A percentile compares a stretch with the other conserved stretches of the same genome.
phyloP scores from a whole-genome alignment of 768 basidiomycete species.

The Auriscalpium microsporum region DNA sequence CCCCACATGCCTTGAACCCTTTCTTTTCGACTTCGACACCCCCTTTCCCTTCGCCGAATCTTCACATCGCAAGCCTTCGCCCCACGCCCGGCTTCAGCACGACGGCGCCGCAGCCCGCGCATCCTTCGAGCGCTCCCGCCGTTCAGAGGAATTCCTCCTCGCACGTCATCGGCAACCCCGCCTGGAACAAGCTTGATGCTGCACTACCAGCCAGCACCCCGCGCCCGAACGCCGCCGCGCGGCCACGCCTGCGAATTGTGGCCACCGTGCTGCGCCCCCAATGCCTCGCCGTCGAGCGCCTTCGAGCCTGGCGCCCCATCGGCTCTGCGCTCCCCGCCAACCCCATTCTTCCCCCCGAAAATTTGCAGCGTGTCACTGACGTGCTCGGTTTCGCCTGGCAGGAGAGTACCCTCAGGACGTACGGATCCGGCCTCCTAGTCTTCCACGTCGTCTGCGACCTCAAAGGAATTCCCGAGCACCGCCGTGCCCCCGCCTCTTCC shows the following conservation, averaged over 20 bases:
- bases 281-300: constrained; percentile 6
- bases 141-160: too few relatives aligned
- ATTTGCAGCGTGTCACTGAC: constrained; percentile 17
- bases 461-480: constrained; percentile 22
- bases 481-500: constrained; percentile 9
- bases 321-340: background rate
- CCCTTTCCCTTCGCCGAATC: too few relatives aligned
- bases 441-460: constrained; percentile 35
- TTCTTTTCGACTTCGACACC: too few relatives aligned
- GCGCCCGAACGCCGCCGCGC: constrained; percentile 4
- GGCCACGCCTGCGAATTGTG: too few relatives aligned
- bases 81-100: too few relatives aligned
- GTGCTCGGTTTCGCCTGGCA: constrained; percentile 24
- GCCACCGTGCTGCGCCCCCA: constrained; percentile 4
- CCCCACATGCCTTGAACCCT: too few relatives aligned
- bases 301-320: constrained; percentile 4
- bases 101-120: too few relatives aligned
- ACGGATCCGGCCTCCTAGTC: constrained; percentile 29
- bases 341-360: constrained; percentile 5
- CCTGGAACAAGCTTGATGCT: too few relatives aligned
- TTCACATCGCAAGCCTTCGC: too few relatives aligned
- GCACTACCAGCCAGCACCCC: too few relatives aligned
- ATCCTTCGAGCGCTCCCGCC: too few relatives aligned
- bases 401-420: constrained; percentile 24
- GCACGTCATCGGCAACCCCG: too few relatives aligned